These are phyloP conservation scores for Kitagawia praeruptora DNA, from an alignment of 129 eudicot genomes.

Conservation along the genomic window DNA sequence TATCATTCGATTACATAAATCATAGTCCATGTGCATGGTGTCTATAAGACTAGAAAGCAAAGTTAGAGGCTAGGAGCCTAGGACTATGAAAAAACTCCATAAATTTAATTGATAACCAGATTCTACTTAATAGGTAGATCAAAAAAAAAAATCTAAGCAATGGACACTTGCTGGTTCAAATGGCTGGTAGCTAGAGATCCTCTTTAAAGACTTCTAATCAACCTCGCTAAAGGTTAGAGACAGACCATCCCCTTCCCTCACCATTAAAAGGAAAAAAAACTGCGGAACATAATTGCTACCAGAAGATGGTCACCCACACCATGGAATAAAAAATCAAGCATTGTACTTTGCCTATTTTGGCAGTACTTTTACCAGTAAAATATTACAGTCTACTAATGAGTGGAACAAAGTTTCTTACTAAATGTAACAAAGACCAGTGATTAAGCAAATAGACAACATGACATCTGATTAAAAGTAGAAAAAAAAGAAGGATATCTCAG, in stretches of 20 bases:
- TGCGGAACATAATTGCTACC: not conserved
- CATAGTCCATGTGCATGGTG: not conserved
- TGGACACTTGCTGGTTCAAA: not conserved
- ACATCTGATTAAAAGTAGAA: conserved; percentile 4
- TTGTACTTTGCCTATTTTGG: not conserved
- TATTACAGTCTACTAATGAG: not conserved
- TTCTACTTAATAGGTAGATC: not conserved
- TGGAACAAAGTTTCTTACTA: not conserved
- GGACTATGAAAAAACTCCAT: not conserved
- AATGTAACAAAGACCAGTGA: not conserved
- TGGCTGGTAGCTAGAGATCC: not conserved
- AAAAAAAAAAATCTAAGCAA: not conserved
- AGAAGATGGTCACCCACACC: not conserved
- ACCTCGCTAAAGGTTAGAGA: not conserved
- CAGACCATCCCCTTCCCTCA: not conserved
- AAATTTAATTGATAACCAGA: not conserved
- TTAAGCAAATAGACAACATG: not conserved
- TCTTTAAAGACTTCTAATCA: not conserved
- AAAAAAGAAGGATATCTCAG: conserved; percentile 91
- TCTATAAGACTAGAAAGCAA: not conserved
- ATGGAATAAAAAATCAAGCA: not conserved
- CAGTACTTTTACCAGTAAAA: not conserved
- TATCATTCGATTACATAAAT: not conserved
- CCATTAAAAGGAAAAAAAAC: not conserved
- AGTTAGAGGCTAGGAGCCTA: not conserved